phyloP scores from a whole-genome alignment of 257 asterid species.

The Coffea eugenioides region DNA sequence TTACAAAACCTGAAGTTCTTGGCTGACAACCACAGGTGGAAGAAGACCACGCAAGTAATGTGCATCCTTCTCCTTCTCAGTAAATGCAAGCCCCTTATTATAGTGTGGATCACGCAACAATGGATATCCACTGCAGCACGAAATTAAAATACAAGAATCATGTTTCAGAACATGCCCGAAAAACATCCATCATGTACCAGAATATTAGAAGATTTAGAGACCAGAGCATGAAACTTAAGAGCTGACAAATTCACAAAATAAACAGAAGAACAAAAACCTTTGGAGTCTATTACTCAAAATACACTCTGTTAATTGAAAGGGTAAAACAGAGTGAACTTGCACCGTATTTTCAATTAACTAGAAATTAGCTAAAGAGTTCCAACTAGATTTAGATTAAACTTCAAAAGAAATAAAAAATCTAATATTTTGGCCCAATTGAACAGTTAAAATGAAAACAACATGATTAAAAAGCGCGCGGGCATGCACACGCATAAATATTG shows the following conservation, averaged over 20 bases:
- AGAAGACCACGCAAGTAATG: conserved; percentile 98
- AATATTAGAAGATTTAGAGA: background rate
- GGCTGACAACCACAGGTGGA: conserved; percentile 78
- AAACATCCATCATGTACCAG: background rate
- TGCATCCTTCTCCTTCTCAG: conserved; percentile 88
- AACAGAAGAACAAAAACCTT: background rate
- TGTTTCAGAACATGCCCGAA: background rate
- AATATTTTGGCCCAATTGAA: background rate
- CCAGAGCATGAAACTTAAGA: background rate
- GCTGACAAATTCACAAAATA: background rate
- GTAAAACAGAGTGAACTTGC: background rate
- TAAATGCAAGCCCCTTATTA: conserved; percentile 94
- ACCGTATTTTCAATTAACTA: background rate
- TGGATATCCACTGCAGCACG: conserved; percentile 74
- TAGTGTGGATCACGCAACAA: conserved; percentile 97
- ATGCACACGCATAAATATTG: background rate
- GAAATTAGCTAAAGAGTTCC: background rate
- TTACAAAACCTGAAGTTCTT: conserved; percentile 68
- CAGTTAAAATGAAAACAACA: background rate
- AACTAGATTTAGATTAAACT: background rate
- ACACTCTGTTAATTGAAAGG: background rate
- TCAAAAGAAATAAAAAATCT: background rate
- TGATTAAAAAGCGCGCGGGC: no score
- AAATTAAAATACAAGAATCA: conserved; percentile 10
- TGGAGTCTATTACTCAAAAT: background rate